Conservation (phyloP, 2,329 filamentous ascomycete species). For the Stagonosporopsis tanaceti region DNA sequence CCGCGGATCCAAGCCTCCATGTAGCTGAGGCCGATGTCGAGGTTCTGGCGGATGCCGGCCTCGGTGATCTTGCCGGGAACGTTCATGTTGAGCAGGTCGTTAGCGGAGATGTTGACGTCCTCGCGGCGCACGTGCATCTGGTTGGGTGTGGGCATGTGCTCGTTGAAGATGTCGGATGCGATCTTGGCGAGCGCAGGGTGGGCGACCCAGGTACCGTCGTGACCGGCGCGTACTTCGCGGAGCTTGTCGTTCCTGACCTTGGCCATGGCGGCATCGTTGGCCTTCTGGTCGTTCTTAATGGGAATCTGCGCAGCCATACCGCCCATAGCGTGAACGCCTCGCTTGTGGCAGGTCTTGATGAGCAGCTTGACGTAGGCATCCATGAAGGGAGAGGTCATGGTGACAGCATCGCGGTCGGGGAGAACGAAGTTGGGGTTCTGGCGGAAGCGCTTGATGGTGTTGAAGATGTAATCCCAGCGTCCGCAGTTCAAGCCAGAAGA, state of each 20-base stretch:
- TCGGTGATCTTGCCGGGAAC: slow-evolving; percentile 92
- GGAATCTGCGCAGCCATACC: slow-evolving; percentile 99
- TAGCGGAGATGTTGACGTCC: slow-evolving; percentile 84
- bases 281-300: slow-evolving; percentile 91
- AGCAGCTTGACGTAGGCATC: slow-evolving; percentile 94
- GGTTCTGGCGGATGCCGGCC: slow-evolving; percentile 94
- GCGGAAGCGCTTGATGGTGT: slow-evolving; percentile 99
- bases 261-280: slow-evolving; percentile 95
- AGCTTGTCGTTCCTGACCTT: slow-evolving; percentile 94
- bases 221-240: slow-evolving; percentile 90
- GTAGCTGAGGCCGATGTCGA: slow-evolving; percentile 95
- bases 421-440: slow-evolving; percentile 92
- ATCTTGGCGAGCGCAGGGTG: slow-evolving; percentile 91
- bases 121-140: slow-evolving; percentile 91
- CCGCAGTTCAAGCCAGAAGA: slow-evolving; percentile 97
- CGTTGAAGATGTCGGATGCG: slow-evolving; percentile 93
- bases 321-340: slow-evolving; percentile 98
- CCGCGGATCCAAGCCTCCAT: slow-evolving; percentile 99
- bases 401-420: slow-evolving; percentile 88
- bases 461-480: slow-evolving; percentile 99
- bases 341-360: slow-evolving; percentile 96
- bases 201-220: slow-evolving; percentile 97
- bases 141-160: slow-evolving; percentile 98
- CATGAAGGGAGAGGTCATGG: slow-evolving; percentile 99
- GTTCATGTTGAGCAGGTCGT: slow-evolving; percentile 98